A percentile compares a stretch with the other conserved stretches of the same genome.
Conservation (phyloP, 352 stramenopile genomes). For the Globisporangium mamillatum region DNA sequence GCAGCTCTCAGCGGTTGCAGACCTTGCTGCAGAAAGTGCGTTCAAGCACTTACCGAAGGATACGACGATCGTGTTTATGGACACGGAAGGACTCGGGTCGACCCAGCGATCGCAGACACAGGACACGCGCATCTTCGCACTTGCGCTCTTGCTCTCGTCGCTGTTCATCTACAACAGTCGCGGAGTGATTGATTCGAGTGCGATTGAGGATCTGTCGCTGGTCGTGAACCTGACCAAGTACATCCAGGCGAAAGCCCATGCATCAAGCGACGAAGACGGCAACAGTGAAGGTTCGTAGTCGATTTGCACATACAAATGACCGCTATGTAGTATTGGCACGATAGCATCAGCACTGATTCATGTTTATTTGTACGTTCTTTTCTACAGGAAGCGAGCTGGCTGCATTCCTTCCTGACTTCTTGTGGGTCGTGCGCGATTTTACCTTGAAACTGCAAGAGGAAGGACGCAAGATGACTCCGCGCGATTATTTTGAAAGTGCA, state of each 20-base stretch:
- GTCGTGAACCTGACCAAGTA: slow-evolving; percentile 78
- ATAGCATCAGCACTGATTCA: neutral
- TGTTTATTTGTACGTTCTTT: neutral
- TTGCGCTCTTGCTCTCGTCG: slow-evolving; percentile 63
- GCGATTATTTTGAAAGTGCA: slow-evolving; percentile 74
- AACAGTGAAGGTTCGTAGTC: slow-evolving; percentile 7
- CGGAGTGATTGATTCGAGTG: slow-evolving; percentile 71
- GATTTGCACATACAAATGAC: neutral
- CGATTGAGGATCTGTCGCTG: slow-evolving; percentile 74
- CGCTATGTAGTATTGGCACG: neutral
- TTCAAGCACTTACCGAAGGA: slow-evolving; percentile 48
- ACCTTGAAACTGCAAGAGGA: slow-evolving; percentile 62
- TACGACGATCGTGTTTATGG: slow-evolving; percentile 66
- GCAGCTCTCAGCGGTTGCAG: slow-evolving; percentile 15
- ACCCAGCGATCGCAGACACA: slow-evolving; percentile 63
- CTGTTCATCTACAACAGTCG: slow-evolving; percentile 81
- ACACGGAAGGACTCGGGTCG: slow-evolving; percentile 73
- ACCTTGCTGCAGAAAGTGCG: slow-evolving; percentile 6
- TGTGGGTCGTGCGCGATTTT: slow-evolving; percentile 83
- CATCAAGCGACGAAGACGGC: slow-evolving; percentile 7
- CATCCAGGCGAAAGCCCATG: slow-evolving; percentile 48
- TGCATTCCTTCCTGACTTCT: slow-evolving; percentile 64
- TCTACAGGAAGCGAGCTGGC: slow-evolving; percentile 36
- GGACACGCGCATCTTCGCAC: slow-evolving; percentile 69
- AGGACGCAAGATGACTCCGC: slow-evolving; percentile 47